phyloP scores from a whole-genome alignment of 805 yeast genomes.

The Saccharomycopsis sp. region DNA sequence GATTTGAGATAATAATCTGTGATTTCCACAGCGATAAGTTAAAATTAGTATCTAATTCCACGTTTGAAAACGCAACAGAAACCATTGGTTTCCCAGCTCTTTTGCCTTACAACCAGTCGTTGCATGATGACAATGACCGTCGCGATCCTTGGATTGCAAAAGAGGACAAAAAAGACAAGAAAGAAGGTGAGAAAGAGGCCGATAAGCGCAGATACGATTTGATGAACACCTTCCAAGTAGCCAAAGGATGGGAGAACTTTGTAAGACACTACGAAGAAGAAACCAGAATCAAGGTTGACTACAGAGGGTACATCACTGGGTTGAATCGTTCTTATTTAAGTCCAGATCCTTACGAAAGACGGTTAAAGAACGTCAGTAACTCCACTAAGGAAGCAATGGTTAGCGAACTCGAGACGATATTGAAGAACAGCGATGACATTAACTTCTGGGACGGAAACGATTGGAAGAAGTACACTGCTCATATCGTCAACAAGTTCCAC shows the following conservation, averaged over 20 bases:
- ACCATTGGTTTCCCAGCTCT: conserved; percentile 35
- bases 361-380: conserved; percentile 31
- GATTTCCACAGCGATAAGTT: conserved; percentile 44
- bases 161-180: background rate
- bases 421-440: conserved; percentile 26
- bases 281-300: conserved; percentile 43
- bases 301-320: conserved; percentile 45
- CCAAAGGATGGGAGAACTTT: conserved; percentile 11
- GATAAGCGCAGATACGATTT: conserved; percentile 23
- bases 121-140: conserved; percentile 15
- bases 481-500: conserved; percentile 45
- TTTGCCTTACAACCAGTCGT: conserved; percentile 11
- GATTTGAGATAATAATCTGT: conserved; percentile 57
- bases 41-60: conserved; percentile 40
- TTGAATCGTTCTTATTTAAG: conserved; percentile 43
- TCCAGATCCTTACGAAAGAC: conserved; percentile 42
- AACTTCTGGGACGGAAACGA: conserved; percentile 40
- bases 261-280: conserved; percentile 43
- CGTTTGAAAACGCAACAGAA: conserved; percentile 33
- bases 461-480: conserved; percentile 49
- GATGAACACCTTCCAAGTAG: conserved; percentile 18
- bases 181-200: conserved; percentile 22
- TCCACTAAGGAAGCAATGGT: conserved; percentile 33
- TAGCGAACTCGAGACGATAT: conserved; percentile 28
- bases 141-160: conserved; percentile 19